Evolutionary conservation across 371 early-diverging fungal genomes (phyloP), one percentile per base, ranked within the genome.

Genomic region (Mucor piriformis): DNA sequence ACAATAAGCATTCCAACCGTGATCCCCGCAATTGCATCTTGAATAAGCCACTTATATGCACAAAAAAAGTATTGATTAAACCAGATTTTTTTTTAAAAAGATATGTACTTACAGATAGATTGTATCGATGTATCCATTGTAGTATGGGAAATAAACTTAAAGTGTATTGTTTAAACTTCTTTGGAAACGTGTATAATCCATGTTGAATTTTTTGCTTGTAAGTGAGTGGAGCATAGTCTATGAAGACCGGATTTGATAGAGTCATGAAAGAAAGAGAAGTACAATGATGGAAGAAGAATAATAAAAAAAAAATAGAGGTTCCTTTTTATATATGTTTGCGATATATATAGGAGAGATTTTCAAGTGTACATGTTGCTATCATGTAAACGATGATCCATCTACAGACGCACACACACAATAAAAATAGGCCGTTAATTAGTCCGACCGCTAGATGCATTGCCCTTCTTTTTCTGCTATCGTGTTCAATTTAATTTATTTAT

Each of bases 1-100:
- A 95, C 85, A 11, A 92, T 84, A 12, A 95, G 81, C 27, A 90
- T 76, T 4, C 92, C 94, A 27, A 95, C 91, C 8, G 95, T 95
- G 23, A 91, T 38, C 20, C 95, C 96, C 3, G 95, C 93, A 51
- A 96, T 82, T 3, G 85, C 34, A 61, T 96, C 95, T 48, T 90
- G 88, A 10, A 85, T 12, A 18, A 94, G 74, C 95, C 95, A 95
- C 40, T 77, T n/a, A n/a, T n/a, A n/a, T n/a, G n/a, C n/a, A 53
- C 4, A 8, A 18, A 40, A 42, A 8, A 42, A 13, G 25, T 3
- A 24, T 24, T 12, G 46, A 24, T 21, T 18, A 42, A 42, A 42
- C 11, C n/a, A 1, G 11, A 2, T 38, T 38, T 38, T 2, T 10
- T 38, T 38, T 38, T 38, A n/a, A n/a, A n/a, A n/a, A n/a, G n/a